Percentiles rank a stretch among this genome's conserved stretches.
These are phyloP conservation scores for Debaryomycetaceae sp. DNA, from an alignment of 1,139 yeast species.

Conservation along the genomic window DNA sequence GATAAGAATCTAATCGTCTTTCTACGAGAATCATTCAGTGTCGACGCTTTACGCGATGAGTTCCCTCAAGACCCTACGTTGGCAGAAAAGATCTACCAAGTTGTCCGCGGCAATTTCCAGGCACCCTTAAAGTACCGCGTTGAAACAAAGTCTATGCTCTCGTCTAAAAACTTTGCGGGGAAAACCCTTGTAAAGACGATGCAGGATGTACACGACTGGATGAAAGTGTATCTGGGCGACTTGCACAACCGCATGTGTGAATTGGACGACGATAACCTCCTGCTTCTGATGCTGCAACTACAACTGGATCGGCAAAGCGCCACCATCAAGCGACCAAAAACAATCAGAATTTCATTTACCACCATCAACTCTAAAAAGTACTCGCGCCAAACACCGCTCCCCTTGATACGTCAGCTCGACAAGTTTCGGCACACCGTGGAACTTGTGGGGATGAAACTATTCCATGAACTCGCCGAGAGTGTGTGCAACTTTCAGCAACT, in stretches of 20 bases:
- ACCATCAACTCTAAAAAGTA: slow-evolving; percentile 14
- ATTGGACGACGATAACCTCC: slow-evolving; percentile 54
- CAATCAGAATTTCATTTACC: slow-evolving; percentile 29
- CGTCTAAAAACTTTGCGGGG: slow-evolving; percentile 64
- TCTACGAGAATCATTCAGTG: slow-evolving; percentile 35
- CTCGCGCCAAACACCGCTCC: slow-evolving; percentile 37
- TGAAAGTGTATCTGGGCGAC: slow-evolving; percentile 76
- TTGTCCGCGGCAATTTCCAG: slow-evolving; percentile 54
- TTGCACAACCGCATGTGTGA: slow-evolving; percentile 61
- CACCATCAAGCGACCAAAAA: slow-evolving; percentile 39
- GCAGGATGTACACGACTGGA: slow-evolving; percentile 66
- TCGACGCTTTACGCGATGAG: slow-evolving; percentile 21
- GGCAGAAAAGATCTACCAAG: slow-evolving; percentile 39
- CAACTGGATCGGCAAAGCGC: slow-evolving; percentile 10
- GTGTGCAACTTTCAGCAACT: slow-evolving; percentile 13
- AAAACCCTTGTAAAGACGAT: slow-evolving; percentile 40
- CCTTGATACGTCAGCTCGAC: slow-evolving; percentile 27
- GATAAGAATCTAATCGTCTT: slow-evolving; percentile 29
- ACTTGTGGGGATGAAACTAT: slow-evolving; percentile 18
- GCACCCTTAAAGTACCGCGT: slow-evolving; percentile 47
- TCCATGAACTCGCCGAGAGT: slow-evolving; percentile 20
- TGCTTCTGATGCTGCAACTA: slow-evolving; percentile 17
- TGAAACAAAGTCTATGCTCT: slow-evolving; percentile 76
- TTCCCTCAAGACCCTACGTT: slow-evolving; percentile 30
- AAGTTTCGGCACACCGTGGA: slow-evolving; percentile 23